Conservation (phyloP, 2,329 filamentous ascomycete genomes). For the Cercospora brassicicola region DNA sequence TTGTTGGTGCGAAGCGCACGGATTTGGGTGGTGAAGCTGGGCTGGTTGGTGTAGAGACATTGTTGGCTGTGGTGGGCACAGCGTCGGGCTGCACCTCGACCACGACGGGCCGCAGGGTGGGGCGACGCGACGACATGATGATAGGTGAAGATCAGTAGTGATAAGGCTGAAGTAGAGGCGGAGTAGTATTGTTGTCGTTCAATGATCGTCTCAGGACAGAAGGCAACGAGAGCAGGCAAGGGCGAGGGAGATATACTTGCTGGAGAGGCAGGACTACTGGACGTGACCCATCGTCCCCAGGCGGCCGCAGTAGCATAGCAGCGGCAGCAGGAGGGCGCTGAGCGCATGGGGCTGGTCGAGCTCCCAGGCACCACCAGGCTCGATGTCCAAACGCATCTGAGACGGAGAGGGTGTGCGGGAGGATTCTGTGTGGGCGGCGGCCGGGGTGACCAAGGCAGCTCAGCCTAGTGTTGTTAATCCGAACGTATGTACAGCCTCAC, state of each 20-base stretch:
- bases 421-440: background rate
- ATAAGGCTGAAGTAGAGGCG: background rate
- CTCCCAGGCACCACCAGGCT: background rate
- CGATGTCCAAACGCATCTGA: background rate
- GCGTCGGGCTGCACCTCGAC: conserved; percentile 32
- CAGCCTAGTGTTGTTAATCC: background rate
- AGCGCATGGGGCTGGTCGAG: background rate
- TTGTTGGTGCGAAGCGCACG: conserved; percentile 35
- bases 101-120: conserved; percentile 26
- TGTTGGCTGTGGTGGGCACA: conserved; percentile 13
- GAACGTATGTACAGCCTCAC: no score
- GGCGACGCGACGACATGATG: conserved; percentile 25
- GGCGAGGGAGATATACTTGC: background rate
- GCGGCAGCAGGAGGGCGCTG: background rate
- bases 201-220: background rate
- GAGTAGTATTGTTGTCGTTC: background rate
- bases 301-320: background rate
- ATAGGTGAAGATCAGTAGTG: background rate
- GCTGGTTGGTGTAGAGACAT: conserved; percentile 28
- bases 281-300: background rate
- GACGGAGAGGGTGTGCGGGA: background rate
- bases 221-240: background rate
- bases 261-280: background rate
- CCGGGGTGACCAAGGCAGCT: background rate
- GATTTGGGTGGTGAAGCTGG: conserved; percentile 34